A percentile compares a stretch with the other conserved stretches of the same genome.
phyloP scores from a whole-genome alignment of 1,139 yeast genomes.

The Geotrichum candidum region DNA sequence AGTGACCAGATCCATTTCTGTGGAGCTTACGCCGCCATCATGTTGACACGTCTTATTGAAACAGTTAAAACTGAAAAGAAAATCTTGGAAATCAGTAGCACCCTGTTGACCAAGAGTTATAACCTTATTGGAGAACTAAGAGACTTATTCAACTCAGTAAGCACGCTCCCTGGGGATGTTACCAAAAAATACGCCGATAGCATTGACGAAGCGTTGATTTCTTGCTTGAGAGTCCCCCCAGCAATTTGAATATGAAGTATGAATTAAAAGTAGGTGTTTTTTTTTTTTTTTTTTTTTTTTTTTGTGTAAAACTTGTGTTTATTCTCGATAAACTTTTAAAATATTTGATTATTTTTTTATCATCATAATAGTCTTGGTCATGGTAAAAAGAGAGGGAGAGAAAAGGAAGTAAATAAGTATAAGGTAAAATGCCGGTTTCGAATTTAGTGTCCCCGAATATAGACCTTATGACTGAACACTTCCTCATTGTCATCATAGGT shows the following conservation, averaged over 20 bases:
- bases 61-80: slow-evolving; percentile 14
- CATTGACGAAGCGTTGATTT: slow-evolving; percentile 16
- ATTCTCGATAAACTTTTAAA: not conserved
- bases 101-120: slow-evolving; percentile 13
- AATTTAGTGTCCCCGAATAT: slow-evolving; percentile 15
- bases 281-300: not conserved
- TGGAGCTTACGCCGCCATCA: slow-evolving; percentile 47
- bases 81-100: slow-evolving; percentile 11
- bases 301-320: not conserved
- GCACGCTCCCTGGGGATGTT: slow-evolving; percentile 21
- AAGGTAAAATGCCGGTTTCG: not conserved
- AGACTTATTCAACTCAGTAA: slow-evolving; percentile 7
- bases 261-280: not conserved
- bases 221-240: slow-evolving; percentile 11
- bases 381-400: not conserved
- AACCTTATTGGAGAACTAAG: slow-evolving; percentile 5
- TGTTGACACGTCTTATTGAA: slow-evolving; percentile 37
- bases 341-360: not conserved
- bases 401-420: not conserved
- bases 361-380: not conserved
- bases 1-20: slow-evolving; percentile 64
- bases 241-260: not conserved
- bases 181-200: slow-evolving; percentile 25
- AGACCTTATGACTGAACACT: slow-evolving; percentile 30
- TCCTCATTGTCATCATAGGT: slow-evolving; percentile 34